phyloP scores from a whole-genome alignment of 2,329 filamentous ascomycete species.

The Ceratocystis huliohia region DNA sequence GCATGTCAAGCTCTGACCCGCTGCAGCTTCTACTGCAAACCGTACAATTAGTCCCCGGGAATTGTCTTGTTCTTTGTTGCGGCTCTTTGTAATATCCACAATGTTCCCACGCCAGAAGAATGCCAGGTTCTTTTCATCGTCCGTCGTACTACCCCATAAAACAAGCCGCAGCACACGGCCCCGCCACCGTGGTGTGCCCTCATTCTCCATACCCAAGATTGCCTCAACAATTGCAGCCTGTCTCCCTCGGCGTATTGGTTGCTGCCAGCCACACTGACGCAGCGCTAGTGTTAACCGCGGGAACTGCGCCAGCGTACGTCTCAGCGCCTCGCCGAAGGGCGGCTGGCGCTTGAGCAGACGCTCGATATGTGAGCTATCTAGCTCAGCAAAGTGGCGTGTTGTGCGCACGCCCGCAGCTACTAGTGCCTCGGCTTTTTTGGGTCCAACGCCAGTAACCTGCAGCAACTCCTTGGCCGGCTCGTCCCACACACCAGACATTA shows the following conservation, averaged over 20 bases:
- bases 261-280: constrained; percentile 21
- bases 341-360: constrained; percentile 64
- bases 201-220: constrained; percentile 59
- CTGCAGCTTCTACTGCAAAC: constrained; percentile 37
- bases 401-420: constrained; percentile 55
- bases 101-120: constrained; percentile 57
- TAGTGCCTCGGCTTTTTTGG: constrained; percentile 62
- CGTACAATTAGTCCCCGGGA: constrained; percentile 3
- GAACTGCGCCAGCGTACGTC: constrained; percentile 54
- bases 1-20: constrained; percentile 44
- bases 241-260: constrained; percentile 26
- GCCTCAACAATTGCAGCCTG: constrained; percentile 39
- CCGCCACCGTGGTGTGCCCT: constrained; percentile 47
- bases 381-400: constrained; percentile 54
- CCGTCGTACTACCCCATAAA: constrained; percentile 2
- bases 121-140: constrained; percentile 42
- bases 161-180: constrained; percentile 55
- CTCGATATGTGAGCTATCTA: constrained; percentile 63
- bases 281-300: constrained; percentile 42
- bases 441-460: constrained; percentile 68
- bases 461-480: constrained; percentile 66
- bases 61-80: neutral
- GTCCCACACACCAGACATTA: constrained; percentile 71
- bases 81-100: constrained; percentile 43
- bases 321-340: constrained; percentile 62